Evolutionary conservation across 768 basidiomycete genomes (phyloP).

Genomic region (Scleroderma bovista): DNA sequence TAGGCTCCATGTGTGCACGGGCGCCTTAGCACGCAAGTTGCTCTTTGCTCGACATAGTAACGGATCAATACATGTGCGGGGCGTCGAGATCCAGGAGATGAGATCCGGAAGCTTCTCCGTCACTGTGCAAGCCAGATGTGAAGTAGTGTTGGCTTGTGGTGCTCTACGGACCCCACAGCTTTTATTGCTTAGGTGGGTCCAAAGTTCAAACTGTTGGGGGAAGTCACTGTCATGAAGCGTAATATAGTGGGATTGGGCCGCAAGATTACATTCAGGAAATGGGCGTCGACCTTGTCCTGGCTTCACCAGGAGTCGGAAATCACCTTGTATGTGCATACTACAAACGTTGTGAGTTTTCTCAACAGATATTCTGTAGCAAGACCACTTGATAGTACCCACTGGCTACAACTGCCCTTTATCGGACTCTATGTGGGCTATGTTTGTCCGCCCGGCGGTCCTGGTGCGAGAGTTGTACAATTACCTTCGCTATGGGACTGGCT

Average conservation of each 20-base stretch:
- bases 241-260: constrained; percentile 40
- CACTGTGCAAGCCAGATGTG: constrained; percentile 8
- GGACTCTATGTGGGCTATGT: constrained; percentile 28
- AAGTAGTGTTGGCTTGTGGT: constrained; percentile 33
- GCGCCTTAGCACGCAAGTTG: constrained; percentile 3
- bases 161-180: constrained; percentile 39
- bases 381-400: constrained; percentile 33
- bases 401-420: constrained; percentile 28
- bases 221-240: too few relatives aligned
- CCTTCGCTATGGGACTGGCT: constrained; percentile 28
- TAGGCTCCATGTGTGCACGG: constrained; percentile 11
- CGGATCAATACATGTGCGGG: neutral
- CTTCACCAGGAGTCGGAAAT: constrained; percentile 31
- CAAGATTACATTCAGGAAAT: constrained; percentile 30
- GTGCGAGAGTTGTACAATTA: constrained; percentile 31
- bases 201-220: neutral
- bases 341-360: neutral
- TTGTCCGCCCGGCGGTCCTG: constrained; percentile 20
- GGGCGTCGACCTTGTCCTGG: constrained; percentile 18
- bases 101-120: neutral
- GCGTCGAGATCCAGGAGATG: neutral
- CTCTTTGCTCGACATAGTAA: neutral
- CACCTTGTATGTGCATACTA: constrained; percentile 20
- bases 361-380: constrained; percentile 23
- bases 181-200: constrained; percentile 29